Evolutionary conservation across 768 basidiomycete species (phyloP), one percentile per base, ranked within the genome.

Genomic region (Amanita exitialis): DNA sequence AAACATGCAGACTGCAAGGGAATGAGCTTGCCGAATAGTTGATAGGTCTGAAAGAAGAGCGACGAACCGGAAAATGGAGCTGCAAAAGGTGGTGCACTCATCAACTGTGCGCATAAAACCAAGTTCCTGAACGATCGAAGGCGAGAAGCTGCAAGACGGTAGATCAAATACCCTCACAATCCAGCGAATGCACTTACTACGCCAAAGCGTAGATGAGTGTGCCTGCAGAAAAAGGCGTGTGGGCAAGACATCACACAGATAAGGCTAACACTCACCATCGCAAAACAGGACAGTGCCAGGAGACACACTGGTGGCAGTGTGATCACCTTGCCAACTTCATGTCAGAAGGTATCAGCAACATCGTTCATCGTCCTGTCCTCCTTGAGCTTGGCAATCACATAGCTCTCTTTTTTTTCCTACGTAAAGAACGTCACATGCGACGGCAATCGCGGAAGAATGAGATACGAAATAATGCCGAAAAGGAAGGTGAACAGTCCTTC

Each of bases 401-500:
- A 77, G 16, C 64, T 61, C 83, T 76, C 83, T 44, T 72, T 78
- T 60, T 83, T 80, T 25, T 74, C 57, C 15, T 62, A 54, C 1
- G 63, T 72, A 20, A 86, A 66, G 69, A 84, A 82, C 37, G 64
- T 64, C 59, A 30, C 12, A 10, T 30, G 30, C 30, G 30, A 30
- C 3, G 78, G 74, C 8, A 21, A 37, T 21, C 38, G 38, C 9
- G 50, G 50, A 27, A 51, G 34, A 27, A 51, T 12, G 56, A 72
- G 66, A 67, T 72, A 83, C 0, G 76, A 69, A 1, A 62, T 23
- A 3, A 76, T 28, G 6, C 83, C 86, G 53, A 82, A 78, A 2
- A 75, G 43, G 51, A 78, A 65, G 0, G 84, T 85, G 62, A 88
- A 79, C 2, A 75, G 63, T 1, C 86, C 86, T 63, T 86, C 78